Evolutionary conservation across 148 eudicot genomes (phyloP).

Genomic region (Spergularia bocconei): DNA sequence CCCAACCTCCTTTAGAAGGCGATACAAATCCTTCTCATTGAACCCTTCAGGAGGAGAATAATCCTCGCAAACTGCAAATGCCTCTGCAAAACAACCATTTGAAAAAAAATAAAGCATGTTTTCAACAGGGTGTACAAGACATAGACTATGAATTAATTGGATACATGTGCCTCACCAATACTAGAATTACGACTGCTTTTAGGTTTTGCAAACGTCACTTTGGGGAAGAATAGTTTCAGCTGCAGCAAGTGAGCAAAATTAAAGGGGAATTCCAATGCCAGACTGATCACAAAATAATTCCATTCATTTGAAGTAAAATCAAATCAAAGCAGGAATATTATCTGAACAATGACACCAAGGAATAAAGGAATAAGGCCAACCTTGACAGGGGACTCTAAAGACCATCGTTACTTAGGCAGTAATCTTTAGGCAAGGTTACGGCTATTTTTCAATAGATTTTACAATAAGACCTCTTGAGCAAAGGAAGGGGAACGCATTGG

Average conservation of each 20-base stretch:
- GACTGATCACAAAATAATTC: too few species aligned
- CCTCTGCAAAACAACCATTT: conserved; percentile 50
- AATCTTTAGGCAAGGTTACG: too few species aligned
- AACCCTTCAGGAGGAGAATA: conserved; percentile 97
- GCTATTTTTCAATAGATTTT: too few species aligned
- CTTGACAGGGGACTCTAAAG: too few species aligned
- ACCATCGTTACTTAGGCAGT: too few species aligned
- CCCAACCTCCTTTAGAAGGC: conserved; percentile 86
- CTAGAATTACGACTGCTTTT: conserved; percentile 99
- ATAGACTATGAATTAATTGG: neutral
- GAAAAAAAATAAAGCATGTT: neutral
- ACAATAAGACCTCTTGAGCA: too few species aligned
- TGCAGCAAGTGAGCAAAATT: conserved; percentile 39
- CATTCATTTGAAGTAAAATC: too few species aligned
- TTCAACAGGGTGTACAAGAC: neutral
- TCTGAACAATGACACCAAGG: too few species aligned
- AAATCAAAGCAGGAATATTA: too few species aligned
- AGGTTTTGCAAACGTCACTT: conserved; percentile 97
- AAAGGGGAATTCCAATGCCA: neutral
- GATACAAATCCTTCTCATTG: conserved; percentile 85
- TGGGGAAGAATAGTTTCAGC: conserved; percentile 90
- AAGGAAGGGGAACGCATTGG: too few species aligned
- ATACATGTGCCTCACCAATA: conserved; percentile 56
- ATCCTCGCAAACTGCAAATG: conserved; percentile 95
- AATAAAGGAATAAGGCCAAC: too few species aligned